Percentiles rank a stretch among this genome's conserved stretches.
phyloP scores from a whole-genome alignment of 2,329 filamentous ascomycete genomes.

The Helotiales sp. region DNA sequence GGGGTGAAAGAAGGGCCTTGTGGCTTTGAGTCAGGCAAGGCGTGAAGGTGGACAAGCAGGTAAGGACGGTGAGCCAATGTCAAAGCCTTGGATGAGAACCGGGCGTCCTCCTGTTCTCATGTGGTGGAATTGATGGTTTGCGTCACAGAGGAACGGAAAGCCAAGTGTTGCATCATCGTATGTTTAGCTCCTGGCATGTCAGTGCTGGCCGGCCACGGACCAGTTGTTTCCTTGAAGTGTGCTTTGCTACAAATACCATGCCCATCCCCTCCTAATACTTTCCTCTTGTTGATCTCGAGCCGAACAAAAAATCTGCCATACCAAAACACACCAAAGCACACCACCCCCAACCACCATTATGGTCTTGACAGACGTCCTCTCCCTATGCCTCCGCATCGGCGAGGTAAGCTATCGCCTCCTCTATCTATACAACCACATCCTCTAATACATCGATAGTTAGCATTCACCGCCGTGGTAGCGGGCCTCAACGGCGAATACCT shows the following conservation, averaged over 20 bases:
- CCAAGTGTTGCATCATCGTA: not conserved
- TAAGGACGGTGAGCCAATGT: not conserved
- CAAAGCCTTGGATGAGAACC: not conserved
- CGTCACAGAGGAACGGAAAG: conserved; percentile 1
- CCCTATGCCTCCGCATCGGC: conserved; percentile 36
- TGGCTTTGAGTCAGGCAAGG: conserved; percentile 2
- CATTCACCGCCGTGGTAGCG: conserved; percentile 73
- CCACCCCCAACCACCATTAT: conserved; percentile 24
- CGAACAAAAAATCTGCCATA: not conserved
- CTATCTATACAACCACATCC: conserved; percentile 44
- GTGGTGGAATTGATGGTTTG: not conserved
- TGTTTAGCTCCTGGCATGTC: not conserved
- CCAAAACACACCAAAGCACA: not conserved
- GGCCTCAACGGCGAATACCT: conserved; percentile 73
- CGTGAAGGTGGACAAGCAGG: not conserved
- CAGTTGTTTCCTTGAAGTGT: not conserved
- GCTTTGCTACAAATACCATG: conserved; percentile 6
- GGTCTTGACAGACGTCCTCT: conserved; percentile 32
- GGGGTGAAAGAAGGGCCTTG: not conserved
- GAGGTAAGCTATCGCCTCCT: conserved; percentile 29
- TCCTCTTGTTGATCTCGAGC: not conserved
- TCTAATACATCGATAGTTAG: too few relatives aligned
- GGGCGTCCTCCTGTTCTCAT: not conserved
- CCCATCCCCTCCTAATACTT: not conserved
- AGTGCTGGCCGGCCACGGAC: not conserved